Evolutionary conservation across 2,329 filamentous ascomycete species (phyloP), one percentile per base, ranked within the genome.

Genomic region (Aureobasidium subglaciale): DNA sequence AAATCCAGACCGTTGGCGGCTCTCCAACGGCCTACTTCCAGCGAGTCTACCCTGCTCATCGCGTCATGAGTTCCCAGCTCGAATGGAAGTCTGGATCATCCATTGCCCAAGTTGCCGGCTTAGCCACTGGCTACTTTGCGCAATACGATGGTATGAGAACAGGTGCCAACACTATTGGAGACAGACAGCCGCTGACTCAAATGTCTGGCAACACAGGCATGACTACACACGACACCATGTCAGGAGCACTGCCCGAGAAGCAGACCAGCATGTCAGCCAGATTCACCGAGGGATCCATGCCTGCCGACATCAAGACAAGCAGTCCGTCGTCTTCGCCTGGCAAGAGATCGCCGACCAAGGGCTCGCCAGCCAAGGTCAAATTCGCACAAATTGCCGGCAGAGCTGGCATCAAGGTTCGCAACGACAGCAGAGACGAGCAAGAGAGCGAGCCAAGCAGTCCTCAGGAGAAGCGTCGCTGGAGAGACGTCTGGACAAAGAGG

Each of bases 381-480:
- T 71, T 76, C 45, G 74, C 75, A 63, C 68, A 72, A 38, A 70
- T 77, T 30, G 74, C 73, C 27, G 74, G 71, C 65, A 75, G 71
- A 59, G 72, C 75, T 56, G 71, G 71, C 29, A 69, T 68, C 62
- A 67, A 65, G 56, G 63, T 66, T 18, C 57, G 61, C 30, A 59
- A 59, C n/a, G 60, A 62, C 45, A 59, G 58, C 49, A 59, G 56
- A 20, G 55, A 59, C 18, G 57, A 57, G 22, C 54, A 53, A 40
- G 59, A 62, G 50, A 43, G 59, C 54, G 41, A 59, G 55, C 43
- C 45, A 24, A 54, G 37, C 32, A 58, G 61, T 41, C 62, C 64
- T 30, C 59, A 63, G 18, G 60, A 61, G 56, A 68, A 65, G 63
- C 61, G 63, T 42, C 56, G 63, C 30, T 68, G 67, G 66, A 63